These are phyloP conservation scores for Vigna unguiculata DNA, from an alignment of 306 rosid genomes.

Conservation along the genomic window DNA sequence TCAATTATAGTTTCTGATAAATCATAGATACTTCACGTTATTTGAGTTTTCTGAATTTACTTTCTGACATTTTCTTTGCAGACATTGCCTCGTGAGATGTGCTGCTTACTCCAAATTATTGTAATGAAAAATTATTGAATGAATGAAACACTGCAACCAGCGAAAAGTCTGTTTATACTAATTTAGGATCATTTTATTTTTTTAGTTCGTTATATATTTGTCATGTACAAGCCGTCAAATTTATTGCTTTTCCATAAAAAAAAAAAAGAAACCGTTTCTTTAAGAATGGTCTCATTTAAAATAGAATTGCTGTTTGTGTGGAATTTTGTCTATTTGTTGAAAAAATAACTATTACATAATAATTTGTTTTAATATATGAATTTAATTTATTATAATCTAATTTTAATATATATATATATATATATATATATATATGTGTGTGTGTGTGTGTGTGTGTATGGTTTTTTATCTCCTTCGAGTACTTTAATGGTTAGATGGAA, in stretches of 20 bases:
- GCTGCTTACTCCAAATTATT: not conserved
- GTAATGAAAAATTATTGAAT: not conserved
- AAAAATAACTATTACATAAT: not conserved
- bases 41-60: not conserved
- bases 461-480: not conserved
- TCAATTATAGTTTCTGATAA: not conserved
- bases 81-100: not conserved
- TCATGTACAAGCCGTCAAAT: not conserved
- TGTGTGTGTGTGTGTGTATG: too few relatives aligned
- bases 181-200: not conserved
- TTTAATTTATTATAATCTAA: slow-evolving; percentile 1
- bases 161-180: not conserved
- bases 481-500: not conserved
- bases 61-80: not conserved
- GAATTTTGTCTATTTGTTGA: not conserved
- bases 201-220: not conserved
- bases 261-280: not conserved
- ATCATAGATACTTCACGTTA: not conserved
- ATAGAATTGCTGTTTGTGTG: not conserved
- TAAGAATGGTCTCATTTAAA: not conserved
- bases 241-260: not conserved
- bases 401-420: too few relatives aligned
- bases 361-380: not conserved
- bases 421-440: too few relatives aligned
- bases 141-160: not conserved